Evolutionary conservation across 2,329 filamentous ascomycete genomes (phyloP), one percentile per base, ranked within the genome.

Genomic region (Alternaria panax): DNA sequence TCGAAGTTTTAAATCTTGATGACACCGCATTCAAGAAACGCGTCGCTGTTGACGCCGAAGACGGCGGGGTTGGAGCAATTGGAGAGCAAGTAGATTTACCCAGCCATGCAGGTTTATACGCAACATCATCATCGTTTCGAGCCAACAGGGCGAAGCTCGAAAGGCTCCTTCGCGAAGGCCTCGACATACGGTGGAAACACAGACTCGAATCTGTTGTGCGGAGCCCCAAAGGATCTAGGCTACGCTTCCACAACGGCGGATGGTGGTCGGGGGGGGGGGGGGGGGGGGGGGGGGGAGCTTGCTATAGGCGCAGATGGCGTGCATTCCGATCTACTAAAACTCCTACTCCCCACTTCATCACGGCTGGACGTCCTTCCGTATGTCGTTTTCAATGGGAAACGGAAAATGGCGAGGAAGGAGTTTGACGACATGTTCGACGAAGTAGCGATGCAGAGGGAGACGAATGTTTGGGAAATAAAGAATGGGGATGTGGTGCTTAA

Each of bases 281-380:
- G 20, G 57, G 63, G 2, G n/a, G n/a, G n/a, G n/a, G n/a, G n/a
- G n/a, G 28, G 54, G 20, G 57, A 63, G 2, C 46, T 73, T n/a
- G 59, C 80, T 0, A 55, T 81, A 27, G 80, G 67, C 2, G 70
- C 72, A 1, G 79, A 81, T 56, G 80, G 80, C 6, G 67, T 71
- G 1, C 79, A 81, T 57, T 81, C 80, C 1, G 27, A 34, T 3
- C 38, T 76, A 1, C 70, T 78, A 27, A 70, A 70, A 22, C 53
- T 65, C 1, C 43, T 79, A 7, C 38, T 70, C 1, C 67, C 74
- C 1, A 18, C 28, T 1, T 47, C 64, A 2, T 62, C 63, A 9
- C 46, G 70, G 9, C 71, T 75, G 3, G 66, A 68, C 2, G 67
- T 80, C 8, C 52, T 80, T 11, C 79, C 78, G 0, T 80, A 70